Conservation (phyloP, 2,329 filamentous ascomycete genomes). For the Chrysoporthe cubensis region DNA sequence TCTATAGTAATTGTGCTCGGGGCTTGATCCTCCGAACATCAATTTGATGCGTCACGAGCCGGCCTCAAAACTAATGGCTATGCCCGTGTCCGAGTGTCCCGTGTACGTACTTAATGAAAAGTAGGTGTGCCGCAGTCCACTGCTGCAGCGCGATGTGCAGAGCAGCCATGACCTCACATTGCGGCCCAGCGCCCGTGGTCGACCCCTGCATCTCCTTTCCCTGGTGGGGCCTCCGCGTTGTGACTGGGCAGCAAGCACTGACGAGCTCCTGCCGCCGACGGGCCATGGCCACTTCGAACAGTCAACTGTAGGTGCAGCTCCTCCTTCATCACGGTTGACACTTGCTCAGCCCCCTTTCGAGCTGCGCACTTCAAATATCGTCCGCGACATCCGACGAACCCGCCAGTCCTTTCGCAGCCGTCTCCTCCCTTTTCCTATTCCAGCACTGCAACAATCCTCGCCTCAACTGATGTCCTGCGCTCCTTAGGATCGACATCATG, state of each 20-base stretch:
- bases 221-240: slow-evolving; percentile 25
- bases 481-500: slow-evolving; percentile 54
- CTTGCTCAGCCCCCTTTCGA: slow-evolving; percentile 27
- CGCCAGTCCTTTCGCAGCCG: slow-evolving; percentile 10
- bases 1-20: no score
- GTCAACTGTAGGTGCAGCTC: slow-evolving; percentile 1
- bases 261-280: slow-evolving; percentile 22
- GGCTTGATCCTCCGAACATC: no score
- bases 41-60: no score
- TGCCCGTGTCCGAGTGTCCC: no score
- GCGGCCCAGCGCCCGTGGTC: slow-evolving; percentile 22
- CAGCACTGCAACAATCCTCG: slow-evolving; percentile 10
- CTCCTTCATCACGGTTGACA: slow-evolving; percentile 27
- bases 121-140: no score
- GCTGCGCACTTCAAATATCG: slow-evolving; percentile 8
- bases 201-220: slow-evolving; percentile 26
- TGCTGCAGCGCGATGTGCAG: not conserved
- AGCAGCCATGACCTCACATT: slow-evolving; percentile 25
- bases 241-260: slow-evolving; percentile 21
- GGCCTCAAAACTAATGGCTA: no score
- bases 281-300: slow-evolving; percentile 12
- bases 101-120: no score
- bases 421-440: slow-evolving; percentile 7
- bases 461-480: slow-evolving; percentile 23
- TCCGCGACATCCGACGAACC: slow-evolving; percentile 2